Evolutionary conservation across 1,139 yeast genomes (phyloP).

Genomic region (Suhomyces bribrorum): DNA sequence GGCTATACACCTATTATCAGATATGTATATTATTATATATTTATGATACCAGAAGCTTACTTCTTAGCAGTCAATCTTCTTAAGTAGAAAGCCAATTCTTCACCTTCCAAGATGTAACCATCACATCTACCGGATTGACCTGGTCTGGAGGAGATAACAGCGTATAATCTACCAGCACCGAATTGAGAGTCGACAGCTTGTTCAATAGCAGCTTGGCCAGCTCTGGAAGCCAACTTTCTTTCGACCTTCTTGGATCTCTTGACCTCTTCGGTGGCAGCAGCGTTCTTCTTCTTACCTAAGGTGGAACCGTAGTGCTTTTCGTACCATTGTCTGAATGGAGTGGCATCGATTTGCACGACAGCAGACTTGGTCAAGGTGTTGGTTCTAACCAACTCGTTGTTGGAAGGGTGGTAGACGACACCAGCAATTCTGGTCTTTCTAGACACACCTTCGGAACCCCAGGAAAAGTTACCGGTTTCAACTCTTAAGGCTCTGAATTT

Average conservation of each 20-base stretch:
- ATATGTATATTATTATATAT: constrained; percentile 1
- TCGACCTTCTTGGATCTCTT: constrained; percentile 80
- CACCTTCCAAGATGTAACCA: constrained; percentile 99
- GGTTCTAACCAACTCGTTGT: constrained; percentile 99
- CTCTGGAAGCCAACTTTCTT: constrained; percentile 91
- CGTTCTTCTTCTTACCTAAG: constrained; percentile 77
- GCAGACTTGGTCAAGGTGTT: constrained; percentile 99
- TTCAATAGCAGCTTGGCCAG: constrained; percentile 82
- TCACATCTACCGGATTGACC: constrained; percentile 99
- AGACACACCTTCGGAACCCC: constrained; percentile 99
- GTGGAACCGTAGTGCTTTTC: constrained; percentile 97
- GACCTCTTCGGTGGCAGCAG: constrained; percentile 50
- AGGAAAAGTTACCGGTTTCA: constrained; percentile 99
- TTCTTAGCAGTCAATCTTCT: constrained; percentile 99
- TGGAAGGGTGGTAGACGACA: constrained; percentile 99
- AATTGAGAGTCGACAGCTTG: constrained; percentile 92
- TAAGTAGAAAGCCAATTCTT: constrained; percentile 99
- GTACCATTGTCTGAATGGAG: constrained; percentile 99
- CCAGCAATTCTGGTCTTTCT: constrained; percentile 98
- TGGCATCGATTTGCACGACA: constrained; percentile 98
- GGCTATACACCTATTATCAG: not conserved
- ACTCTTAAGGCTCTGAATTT: constrained; percentile 99
- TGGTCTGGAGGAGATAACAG: constrained; percentile 98
- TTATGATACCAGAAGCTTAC: constrained; percentile 46
- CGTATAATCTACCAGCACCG: constrained; percentile 98